These are phyloP conservation scores for Colletotrichum orbiculare DNA, from an alignment of 2,329 filamentous ascomycete genomes.

Conservation along the genomic window DNA sequence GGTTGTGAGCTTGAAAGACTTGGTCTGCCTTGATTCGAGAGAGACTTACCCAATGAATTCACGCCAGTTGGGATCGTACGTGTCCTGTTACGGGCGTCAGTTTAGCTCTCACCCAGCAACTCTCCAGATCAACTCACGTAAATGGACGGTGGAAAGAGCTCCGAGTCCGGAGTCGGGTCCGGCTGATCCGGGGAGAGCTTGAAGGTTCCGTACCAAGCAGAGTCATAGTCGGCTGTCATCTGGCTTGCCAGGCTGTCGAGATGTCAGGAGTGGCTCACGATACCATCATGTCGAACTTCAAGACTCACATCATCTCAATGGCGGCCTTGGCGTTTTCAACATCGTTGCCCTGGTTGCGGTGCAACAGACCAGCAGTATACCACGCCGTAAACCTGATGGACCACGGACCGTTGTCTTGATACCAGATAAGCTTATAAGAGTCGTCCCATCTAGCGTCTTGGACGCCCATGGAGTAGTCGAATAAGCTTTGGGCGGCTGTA, in stretches of 20 bases:
- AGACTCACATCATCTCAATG: conserved; percentile 47
- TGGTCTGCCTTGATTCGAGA: background rate
- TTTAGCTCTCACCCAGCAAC: background rate
- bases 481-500: conserved; percentile 49
- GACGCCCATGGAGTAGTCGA: conserved; percentile 53
- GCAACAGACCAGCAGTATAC: conserved; percentile 52
- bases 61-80: conserved; percentile 50
- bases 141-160: conserved; percentile 47
- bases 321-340: conserved; percentile 48
- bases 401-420: conserved; percentile 55
- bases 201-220: conserved; percentile 54
- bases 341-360: conserved; percentile 49
- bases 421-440: conserved; percentile 55
- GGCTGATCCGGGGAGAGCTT: conserved; percentile 54
- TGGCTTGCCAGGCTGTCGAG: conserved; percentile 45
- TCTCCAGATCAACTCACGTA: conserved; percentile 41
- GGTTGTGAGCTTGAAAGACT: background rate
- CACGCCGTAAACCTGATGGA: conserved; percentile 55
- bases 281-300: background rate
- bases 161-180: conserved; percentile 47
- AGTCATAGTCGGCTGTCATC: conserved; percentile 49
- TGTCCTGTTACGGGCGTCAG: conserved; percentile 20
- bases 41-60: conserved; percentile 47
- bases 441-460: conserved; percentile 52
- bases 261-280: background rate